These are phyloP conservation scores for Brasenia schreberi DNA, from an alignment of 164 flowering plant species.

Conservation along the genomic window DNA sequence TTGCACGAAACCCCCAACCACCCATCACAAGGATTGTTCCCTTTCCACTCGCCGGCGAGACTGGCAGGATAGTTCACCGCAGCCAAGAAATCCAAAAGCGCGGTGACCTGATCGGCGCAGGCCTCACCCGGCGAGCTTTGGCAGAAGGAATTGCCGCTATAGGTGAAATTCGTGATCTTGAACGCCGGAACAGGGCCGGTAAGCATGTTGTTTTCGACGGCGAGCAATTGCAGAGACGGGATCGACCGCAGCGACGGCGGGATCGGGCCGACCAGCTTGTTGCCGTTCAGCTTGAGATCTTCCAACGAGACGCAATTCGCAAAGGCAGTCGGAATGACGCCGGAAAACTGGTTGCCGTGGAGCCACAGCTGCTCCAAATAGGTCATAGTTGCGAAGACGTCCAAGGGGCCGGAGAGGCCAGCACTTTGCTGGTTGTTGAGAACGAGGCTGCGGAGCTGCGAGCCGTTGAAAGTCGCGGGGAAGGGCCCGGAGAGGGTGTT, in stretches of 20 bases:
- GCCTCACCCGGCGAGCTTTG: constrained; percentile 34
- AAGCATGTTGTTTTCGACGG: background rate
- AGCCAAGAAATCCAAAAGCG: constrained; percentile 57
- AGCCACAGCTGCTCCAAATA: constrained; percentile 47
- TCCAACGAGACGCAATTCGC: constrained; percentile 32
- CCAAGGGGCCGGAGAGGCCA: constrained; percentile 49
- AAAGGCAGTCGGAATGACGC: constrained; percentile 51
- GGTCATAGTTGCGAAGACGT: constrained; percentile 37
- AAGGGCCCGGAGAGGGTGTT: constrained; percentile 44
- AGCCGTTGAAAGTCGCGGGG: constrained; percentile 40
- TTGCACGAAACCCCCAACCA: constrained; percentile 1
- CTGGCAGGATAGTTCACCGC: constrained; percentile 35
- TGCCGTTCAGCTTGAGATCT: constrained; percentile 50
- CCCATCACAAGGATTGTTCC: constrained; percentile 61
- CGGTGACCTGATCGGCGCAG: constrained; percentile 50
- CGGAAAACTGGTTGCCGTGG: constrained; percentile 67
- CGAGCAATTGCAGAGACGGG: background rate
- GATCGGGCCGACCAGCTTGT: constrained; percentile 56
- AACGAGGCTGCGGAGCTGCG: constrained; percentile 44
- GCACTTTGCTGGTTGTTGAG: constrained; percentile 49
- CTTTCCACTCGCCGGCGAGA: constrained; percentile 52
- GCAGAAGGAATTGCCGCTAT: constrained; percentile 37
- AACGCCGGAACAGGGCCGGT: background rate
- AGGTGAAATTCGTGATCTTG: constrained; percentile 15
- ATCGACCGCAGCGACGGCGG: constrained; percentile 27